phyloP scores from a whole-genome alignment of 345 rosid genomes.

The Lepidium sativum region DNA sequence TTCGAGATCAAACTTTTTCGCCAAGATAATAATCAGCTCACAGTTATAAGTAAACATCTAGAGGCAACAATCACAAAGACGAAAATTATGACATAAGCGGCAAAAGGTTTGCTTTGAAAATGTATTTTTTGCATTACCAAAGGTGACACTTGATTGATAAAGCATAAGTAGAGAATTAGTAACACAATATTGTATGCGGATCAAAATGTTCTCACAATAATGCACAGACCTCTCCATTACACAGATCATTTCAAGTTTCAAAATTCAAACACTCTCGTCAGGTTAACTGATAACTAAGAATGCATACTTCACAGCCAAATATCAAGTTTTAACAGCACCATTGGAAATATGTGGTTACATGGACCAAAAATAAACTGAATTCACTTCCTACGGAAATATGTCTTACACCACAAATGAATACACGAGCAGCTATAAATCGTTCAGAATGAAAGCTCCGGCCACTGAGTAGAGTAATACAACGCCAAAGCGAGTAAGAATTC shows the following conservation, averaged over 20 bases:
- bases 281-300: neutral
- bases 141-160: neutral
- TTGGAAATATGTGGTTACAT: neutral
- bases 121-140: neutral
- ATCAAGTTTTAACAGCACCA: neutral
- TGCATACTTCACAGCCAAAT: neutral
- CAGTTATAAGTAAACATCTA: neutral
- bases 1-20: neutral
- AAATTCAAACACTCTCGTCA: neutral
- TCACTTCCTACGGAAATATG: neutral
- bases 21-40: neutral
- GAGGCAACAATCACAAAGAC: neutral
- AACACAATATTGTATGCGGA: neutral
- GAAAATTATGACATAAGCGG: neutral
- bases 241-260: constrained; percentile 2
- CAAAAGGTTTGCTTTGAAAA: neutral
- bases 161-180: neutral
- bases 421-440: neutral
- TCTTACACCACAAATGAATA: neutral
- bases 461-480: neutral
- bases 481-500: neutral
- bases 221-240: neutral
- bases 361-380: neutral
- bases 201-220: neutral
- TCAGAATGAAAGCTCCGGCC: neutral